Evolutionary conservation across 2,329 filamentous ascomycete species (phyloP).

Genomic region (Epichloe amarillans): DNA sequence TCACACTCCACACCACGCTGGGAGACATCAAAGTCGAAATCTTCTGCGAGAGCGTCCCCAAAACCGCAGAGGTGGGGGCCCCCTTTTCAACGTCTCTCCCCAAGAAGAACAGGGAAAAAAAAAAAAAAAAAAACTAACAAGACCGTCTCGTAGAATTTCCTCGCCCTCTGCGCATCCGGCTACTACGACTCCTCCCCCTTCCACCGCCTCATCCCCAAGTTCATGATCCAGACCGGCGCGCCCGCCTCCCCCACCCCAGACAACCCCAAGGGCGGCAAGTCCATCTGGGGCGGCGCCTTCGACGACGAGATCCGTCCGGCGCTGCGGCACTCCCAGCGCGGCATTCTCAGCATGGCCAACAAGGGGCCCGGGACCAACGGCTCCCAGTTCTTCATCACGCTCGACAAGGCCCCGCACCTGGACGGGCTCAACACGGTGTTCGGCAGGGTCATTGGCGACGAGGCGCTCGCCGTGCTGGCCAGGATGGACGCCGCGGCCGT

Average conservation of each 20-base stretch:
- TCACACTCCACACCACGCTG: constrained; percentile 71
- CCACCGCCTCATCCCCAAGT: constrained; percentile 66
- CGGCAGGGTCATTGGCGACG: constrained; percentile 57
- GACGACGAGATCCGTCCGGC: constrained; percentile 69
- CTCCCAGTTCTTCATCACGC: constrained; percentile 70
- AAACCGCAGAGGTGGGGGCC: constrained; percentile 62
- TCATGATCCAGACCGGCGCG: constrained; percentile 69
- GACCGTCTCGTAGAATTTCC: constrained; percentile 52
- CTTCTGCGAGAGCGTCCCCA: constrained; percentile 89
- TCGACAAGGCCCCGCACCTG: constrained; percentile 65
- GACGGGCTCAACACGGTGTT: constrained; percentile 80
- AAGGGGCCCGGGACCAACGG: constrained; percentile 62
- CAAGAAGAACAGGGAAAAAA: background rate
- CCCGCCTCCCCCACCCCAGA: constrained; percentile 41
- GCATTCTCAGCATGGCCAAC: constrained; percentile 67
- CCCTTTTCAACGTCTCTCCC: background rate
- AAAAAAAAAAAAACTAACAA: background rate
- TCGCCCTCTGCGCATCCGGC: constrained; percentile 67
- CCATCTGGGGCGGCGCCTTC: constrained; percentile 62
- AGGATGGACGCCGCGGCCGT: constrained; percentile 59
- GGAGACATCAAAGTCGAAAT: constrained; percentile 92
- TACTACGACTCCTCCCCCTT: constrained; percentile 67
- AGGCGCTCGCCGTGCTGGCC: constrained; percentile 50
- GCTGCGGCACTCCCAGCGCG: constrained; percentile 53
- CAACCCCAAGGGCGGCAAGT: constrained; percentile 54